Evolutionary conservation across 192 early-diverging fungal species (phyloP).

Genomic region (Geranomyces variabilis): DNA sequence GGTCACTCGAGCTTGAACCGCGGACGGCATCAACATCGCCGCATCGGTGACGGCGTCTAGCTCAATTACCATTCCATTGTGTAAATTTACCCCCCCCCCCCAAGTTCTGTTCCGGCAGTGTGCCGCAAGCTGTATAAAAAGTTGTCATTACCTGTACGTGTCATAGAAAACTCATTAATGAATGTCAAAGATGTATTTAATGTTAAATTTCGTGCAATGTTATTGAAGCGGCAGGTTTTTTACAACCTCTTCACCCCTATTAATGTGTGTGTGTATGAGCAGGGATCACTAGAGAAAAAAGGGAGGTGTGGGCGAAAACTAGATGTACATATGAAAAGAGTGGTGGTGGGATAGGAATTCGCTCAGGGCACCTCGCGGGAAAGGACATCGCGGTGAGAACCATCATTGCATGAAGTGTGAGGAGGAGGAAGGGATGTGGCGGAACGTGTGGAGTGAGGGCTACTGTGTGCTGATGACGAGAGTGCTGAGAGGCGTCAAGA

Average conservation of each 20-base stretch:
- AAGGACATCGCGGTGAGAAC: neutral
- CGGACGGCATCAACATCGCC: constrained; percentile 22
- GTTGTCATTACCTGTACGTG: too few relatives aligned
- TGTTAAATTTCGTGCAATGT: neutral
- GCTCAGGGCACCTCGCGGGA: constrained; percentile 19
- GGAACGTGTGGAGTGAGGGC: neutral
- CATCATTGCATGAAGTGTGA: constrained; percentile 28
- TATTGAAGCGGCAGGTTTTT: neutral
- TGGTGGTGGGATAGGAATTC: neutral
- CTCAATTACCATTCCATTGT: too few relatives aligned
- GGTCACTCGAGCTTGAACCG: constrained; percentile 49
- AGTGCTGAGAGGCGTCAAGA: neutral
- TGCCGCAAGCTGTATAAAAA: too few relatives aligned
- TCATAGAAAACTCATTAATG: too few relatives aligned
- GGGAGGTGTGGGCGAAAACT: too few relatives aligned
- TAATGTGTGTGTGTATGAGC: constrained; percentile 9
- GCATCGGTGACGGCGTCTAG: constrained; percentile 10
- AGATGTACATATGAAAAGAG: neutral
- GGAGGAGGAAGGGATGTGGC: neutral
- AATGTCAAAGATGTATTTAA: too few relatives aligned
- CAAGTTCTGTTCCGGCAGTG: too few relatives aligned
- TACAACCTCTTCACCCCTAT: constrained; percentile 38
- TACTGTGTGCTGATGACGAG: neutral
- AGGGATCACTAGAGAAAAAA: constrained; percentile 34
- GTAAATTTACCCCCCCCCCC: too few relatives aligned